Conservation (phyloP, 73 alveolate species). For the Uronychia binucleata region DNA sequence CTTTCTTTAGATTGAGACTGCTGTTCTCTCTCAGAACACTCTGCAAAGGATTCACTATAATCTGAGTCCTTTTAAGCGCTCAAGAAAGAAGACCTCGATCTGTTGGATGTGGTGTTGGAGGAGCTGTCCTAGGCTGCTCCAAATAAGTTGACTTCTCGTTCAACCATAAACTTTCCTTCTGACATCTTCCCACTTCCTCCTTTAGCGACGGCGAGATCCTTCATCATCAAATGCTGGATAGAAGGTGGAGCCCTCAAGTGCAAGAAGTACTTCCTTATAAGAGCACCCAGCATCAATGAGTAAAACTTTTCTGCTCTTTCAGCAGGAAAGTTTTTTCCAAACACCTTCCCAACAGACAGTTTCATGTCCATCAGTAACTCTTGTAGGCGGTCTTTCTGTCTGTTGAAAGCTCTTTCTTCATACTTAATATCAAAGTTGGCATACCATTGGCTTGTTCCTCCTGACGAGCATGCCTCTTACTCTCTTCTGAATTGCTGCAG, state of each 20-base stretch:
- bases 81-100: too few relatives aligned
- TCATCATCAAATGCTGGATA: background rate
- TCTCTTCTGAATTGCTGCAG: background rate
- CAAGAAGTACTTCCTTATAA: background rate
- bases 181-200: background rate
- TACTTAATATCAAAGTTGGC: background rate
- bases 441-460: background rate
- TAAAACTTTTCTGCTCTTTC: background rate
- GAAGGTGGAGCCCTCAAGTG: background rate
- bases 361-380: background rate
- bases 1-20: too few relatives aligned
- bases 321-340: background rate
- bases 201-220: background rate
- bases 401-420: background rate
- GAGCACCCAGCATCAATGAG: background rate
- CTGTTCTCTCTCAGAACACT: too few relatives aligned
- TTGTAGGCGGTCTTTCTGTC: background rate
- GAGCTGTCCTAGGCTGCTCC: background rate
- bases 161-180: background rate
- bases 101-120: background rate
- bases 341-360: background rate
- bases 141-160: background rate
- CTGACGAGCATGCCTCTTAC: background rate
- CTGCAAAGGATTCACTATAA: too few relatives aligned
- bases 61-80: too few relatives aligned